Conservation (phyloP, 768 basidiomycete genomes). For the Punctularia strigosozonata region DNA sequence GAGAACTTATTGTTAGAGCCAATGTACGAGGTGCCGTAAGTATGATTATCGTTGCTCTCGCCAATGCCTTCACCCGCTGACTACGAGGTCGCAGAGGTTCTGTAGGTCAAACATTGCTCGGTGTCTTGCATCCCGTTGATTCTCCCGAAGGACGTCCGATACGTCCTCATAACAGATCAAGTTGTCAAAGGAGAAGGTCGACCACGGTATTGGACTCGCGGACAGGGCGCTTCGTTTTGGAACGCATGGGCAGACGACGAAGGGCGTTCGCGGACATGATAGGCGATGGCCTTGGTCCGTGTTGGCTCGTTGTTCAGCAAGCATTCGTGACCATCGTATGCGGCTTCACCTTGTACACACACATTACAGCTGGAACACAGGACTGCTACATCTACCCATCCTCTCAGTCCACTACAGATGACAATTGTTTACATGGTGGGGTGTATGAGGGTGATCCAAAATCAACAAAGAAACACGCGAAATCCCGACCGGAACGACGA, state of each 20-base stretch:
- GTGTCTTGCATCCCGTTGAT: not conserved
- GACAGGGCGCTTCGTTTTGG: constrained; percentile 60
- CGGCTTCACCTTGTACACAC: too few relatives aligned
- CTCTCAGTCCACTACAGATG: too few relatives aligned
- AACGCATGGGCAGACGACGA: constrained; percentile 70
- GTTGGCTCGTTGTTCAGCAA: too few relatives aligned
- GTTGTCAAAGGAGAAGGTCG: constrained; percentile 52
- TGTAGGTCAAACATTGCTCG: constrained; percentile 26
- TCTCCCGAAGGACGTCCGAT: constrained; percentile 41
- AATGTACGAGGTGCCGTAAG: constrained; percentile 90
- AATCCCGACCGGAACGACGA: constrained; percentile 1
- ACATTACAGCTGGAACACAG: too few relatives aligned
- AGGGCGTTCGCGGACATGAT: too few relatives aligned
- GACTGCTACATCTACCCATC: too few relatives aligned
- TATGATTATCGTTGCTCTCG: constrained; percentile 11
- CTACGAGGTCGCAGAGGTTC: too few relatives aligned
- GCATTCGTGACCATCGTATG: too few relatives aligned
- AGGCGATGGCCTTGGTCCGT: too few relatives aligned
- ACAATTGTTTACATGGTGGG: too few relatives aligned
- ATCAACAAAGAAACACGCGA: not conserved
- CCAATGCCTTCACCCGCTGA: constrained; percentile 3
- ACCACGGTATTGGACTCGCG: constrained; percentile 67
- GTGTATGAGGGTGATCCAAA: not conserved
- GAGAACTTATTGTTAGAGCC: constrained; percentile 75
- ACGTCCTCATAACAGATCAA: constrained; percentile 70